These are phyloP conservation scores for Fusarium sp. DNA, from an alignment of 2,329 filamentous ascomycete genomes.

Conservation along the genomic window DNA sequence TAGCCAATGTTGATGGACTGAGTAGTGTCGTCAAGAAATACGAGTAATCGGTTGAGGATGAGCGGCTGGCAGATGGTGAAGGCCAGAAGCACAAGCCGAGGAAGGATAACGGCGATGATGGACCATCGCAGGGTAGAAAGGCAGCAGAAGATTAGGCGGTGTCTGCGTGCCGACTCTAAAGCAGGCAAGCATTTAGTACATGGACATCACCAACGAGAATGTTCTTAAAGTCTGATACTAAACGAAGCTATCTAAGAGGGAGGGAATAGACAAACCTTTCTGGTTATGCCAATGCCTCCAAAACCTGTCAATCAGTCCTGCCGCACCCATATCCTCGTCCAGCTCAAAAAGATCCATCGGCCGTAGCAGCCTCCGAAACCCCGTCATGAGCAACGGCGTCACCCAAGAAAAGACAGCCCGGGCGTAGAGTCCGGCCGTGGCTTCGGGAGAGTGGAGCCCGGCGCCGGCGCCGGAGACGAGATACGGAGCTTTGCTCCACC, in stretches of 20 bases:
- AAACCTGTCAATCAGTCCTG: constrained; percentile 46
- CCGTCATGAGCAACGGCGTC: constrained; percentile 50
- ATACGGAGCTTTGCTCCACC: constrained; percentile 51
- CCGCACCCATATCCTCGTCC: constrained; percentile 49
- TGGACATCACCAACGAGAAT: constrained; percentile 22
- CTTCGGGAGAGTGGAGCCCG: constrained; percentile 50
- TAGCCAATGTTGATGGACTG: constrained; percentile 45
- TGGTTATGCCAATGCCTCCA: constrained; percentile 46
- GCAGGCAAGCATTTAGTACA: constrained; percentile 37
- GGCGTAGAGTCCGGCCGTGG: constrained; percentile 53
- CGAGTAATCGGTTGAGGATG: constrained; percentile 50
- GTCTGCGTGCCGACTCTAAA: constrained; percentile 19
- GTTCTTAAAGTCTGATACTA: constrained; percentile 16
- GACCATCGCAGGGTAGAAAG: constrained; percentile 45
- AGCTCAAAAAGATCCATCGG: constrained; percentile 52
- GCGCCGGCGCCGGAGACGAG: constrained; percentile 45
- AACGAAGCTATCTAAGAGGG: constrained; percentile 22
- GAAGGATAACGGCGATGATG: constrained; percentile 47
- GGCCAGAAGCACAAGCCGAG: constrained; percentile 48
- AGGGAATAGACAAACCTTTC: constrained; percentile 38
- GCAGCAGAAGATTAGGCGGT: constrained; percentile 46
- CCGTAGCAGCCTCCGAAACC: constrained; percentile 51
- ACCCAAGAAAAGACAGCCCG: constrained; percentile 55
- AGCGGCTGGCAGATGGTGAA: constrained; percentile 54
- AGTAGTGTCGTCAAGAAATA: constrained; percentile 45